These are phyloP conservation scores for Aspergillus ruber DNA, from an alignment of 2,329 filamentous ascomycete genomes.

Conservation along the genomic window DNA sequence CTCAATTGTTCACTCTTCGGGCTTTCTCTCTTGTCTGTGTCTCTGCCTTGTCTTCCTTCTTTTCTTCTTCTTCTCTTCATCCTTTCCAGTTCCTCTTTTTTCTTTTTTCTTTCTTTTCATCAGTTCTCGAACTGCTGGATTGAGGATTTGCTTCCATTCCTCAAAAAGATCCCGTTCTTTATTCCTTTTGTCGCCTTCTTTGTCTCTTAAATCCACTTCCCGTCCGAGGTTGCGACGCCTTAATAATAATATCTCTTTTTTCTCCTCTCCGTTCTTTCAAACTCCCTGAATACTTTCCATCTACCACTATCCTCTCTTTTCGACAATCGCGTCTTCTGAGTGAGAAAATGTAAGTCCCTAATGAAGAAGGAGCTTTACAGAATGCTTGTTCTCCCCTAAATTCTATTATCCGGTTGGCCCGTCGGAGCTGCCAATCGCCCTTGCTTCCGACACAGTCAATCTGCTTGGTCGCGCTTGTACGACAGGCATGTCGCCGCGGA, in stretches of 20 bases:
- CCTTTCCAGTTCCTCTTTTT: not conserved
- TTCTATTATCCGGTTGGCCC: not conserved
- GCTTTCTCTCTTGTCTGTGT: conserved; percentile 2
- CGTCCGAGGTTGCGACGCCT: not conserved
- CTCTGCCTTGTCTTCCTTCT: conserved; percentile 3
- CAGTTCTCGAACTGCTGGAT: not conserved
- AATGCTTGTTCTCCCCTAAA: not conserved
- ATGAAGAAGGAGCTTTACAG: no score
- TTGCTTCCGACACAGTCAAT: not conserved
- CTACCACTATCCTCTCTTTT: not conserved
- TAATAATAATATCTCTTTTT: conserved; percentile 3
- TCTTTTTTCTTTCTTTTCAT: not conserved
- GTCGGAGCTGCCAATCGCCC: not conserved
- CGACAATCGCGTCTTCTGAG: not conserved
- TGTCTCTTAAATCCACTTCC: not conserved
- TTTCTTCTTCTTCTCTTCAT: conserved; percentile 2
- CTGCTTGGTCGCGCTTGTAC: not conserved
- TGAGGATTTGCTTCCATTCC: not conserved
- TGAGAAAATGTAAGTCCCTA: not conserved
- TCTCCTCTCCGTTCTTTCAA: conserved; percentile 1
- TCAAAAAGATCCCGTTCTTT: not conserved
- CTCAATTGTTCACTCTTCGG: conserved; percentile 4
- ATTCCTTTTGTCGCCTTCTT: not conserved
- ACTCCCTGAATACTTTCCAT: not conserved
- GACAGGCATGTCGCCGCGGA: not conserved